Base-by-base conservation (phyloP, 2,329 filamentous ascomycete species). In the Microsporum audouinii region DNA sequence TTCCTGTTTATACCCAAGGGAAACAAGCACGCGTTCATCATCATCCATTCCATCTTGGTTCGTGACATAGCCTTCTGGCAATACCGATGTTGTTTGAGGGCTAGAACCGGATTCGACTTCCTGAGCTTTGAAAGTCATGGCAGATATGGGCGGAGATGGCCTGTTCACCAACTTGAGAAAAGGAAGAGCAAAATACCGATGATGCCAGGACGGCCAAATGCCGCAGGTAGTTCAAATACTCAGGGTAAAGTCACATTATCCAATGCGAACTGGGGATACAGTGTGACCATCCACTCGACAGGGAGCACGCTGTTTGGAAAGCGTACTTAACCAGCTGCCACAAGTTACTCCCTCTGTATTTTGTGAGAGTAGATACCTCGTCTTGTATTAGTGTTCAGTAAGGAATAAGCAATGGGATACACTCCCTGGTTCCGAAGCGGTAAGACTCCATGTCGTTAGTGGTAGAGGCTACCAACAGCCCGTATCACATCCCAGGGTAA, bases 1-100 rank as follows among this genome's bases (percentile, higher is more conserved):
- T 68, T 84, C 82, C 59, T 82, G 79, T 70, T 82, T 84, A 71
- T 82, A 84, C 14, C 76, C 76, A 58, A 78, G 67, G 4, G 76
- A 74, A 45, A 69, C 70, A 56, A 78, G 72, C 39, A 75, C 73
- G 59, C 71, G 66, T 61, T 78, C 76, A 63, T 78, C 76, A 5
- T 69, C 68, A 59, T 72, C 69, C 69, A 75, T 71, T 6, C 65
- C 65, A 68, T 55, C n/a, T 36, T 55, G 51, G 4, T 17, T 6
- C n/a, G 34, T 14, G 12, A 23, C 51, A 17, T 34, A 34, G 6
- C 51, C 12, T 10, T 36, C 51, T 17, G 51, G 31, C 29, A 8
- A 17, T 55, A 34, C 23, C 51, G 51, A 36, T 6, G 51, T 36
- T 36, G 29, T 34, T 17, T 55, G 51, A 55, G 31, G n/a, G 31